phyloP scores from a whole-genome alignment of 1,284 basidiomycete species.

The Malassezia brasiliensis region DNA sequence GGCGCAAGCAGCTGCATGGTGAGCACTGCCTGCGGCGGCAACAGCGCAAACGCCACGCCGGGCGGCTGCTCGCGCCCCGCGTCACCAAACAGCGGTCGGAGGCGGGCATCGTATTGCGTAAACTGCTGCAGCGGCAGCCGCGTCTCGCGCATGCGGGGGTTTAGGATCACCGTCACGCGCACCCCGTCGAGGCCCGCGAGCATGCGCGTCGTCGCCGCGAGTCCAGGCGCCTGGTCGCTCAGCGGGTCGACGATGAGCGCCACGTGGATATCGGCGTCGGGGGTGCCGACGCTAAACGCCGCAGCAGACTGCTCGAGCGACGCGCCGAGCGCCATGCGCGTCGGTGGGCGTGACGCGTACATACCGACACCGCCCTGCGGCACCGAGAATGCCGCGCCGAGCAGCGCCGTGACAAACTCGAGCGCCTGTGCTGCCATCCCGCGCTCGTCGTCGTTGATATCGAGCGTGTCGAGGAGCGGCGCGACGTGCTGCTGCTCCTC shows the following conservation, averaged over 20 bases:
- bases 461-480: constrained; percentile 18
- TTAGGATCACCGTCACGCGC: constrained; percentile 33
- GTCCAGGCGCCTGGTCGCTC: constrained; percentile 71
- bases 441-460: constrained; percentile 10
- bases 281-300: constrained; percentile 59
- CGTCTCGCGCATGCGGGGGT: constrained; percentile 22
- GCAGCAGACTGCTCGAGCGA: constrained; percentile 16
- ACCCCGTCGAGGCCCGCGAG: constrained; percentile 25
- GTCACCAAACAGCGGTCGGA: constrained; percentile 59
- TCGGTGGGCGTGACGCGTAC: constrained; percentile 10
- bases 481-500: constrained; percentile 24
- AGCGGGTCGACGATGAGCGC: constrained; percentile 73
- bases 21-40: constrained; percentile 63
- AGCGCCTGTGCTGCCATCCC: constrained; percentile 23
- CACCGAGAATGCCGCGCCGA: constrained; percentile 22
- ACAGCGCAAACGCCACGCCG: constrained; percentile 25
- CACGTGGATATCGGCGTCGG: constrained; percentile 62
- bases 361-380: constrained; percentile 14
- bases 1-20: constrained; percentile 85
- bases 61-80: constrained; percentile 53
- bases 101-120: constrained; percentile 67
- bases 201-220: constrained; percentile 57
- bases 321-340: constrained; percentile 20
- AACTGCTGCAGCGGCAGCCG: constrained; percentile 89
- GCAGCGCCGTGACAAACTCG: constrained; percentile 21